Evolutionary conservation across 2,329 filamentous ascomycete species (phyloP), one percentile per base, ranked within the genome.

Genomic region (Fusarium dimerum): DNA sequence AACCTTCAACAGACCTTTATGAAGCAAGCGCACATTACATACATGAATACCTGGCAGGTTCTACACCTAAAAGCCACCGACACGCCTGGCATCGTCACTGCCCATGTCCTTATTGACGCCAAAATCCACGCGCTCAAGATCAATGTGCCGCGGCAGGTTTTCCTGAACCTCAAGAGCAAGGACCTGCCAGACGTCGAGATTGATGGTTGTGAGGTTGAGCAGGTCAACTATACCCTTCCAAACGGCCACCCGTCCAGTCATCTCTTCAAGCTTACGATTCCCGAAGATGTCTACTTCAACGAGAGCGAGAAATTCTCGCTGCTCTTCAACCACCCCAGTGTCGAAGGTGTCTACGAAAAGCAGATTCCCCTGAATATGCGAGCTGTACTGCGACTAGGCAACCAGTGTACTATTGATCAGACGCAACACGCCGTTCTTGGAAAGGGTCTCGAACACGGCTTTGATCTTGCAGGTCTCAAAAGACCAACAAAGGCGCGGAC

Each of bases 261-360:
- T 75, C 79, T 99, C 5, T 97, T 97, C 81, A 95, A 92, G 74
- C 80, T 99, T 38, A 92, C 88, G 1, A 90, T 99, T 72, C 81
- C 90, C 0, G 94, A 99, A 70, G 87, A 94, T 50, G 81, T 89
- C 1, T 99, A 95, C 72, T 85, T 96, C 55, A 84, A 86, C 42
- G 90, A 97, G 69, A 80, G 87, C 0, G 88, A 92, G 56, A 95
- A 92, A 67, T 87, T 97, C 55, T 85, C 87, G 2, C 74, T 87
- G 29, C 77, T 97, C 2, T 93, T 97, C 76, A 92, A 93, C 57
- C 92, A 99, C 67, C 85, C 92, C 0, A 96, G 92, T 69, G 90
- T 99, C 2, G 94, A 99, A 72, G 95, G 95, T 30, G 92, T 99
- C 13, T 99, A 99, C 66, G 95, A 99, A 74, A 93, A 88, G 65